phyloP scores from a whole-genome alignment of 1,284 basidiomycete genomes.

The Schizophyllum commune region DNA sequence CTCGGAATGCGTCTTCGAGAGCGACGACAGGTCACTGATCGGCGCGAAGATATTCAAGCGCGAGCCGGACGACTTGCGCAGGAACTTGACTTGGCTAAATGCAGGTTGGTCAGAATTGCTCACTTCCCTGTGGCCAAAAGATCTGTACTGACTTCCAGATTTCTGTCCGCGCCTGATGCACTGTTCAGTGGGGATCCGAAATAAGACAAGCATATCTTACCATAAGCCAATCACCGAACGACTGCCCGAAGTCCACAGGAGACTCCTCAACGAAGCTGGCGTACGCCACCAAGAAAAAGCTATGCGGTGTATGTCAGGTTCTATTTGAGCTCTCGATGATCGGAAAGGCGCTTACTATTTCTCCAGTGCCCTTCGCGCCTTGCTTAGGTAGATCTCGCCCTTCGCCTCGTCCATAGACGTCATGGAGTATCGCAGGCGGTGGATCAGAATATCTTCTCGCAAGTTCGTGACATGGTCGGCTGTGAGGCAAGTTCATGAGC shows the following conservation, averaged over 20 bases:
- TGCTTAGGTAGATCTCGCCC: slow-evolving; percentile 48
- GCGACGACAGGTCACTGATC: slow-evolving; percentile 74
- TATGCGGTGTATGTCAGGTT: slow-evolving; percentile 19
- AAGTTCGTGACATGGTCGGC: slow-evolving; percentile 84
- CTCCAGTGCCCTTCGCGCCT: slow-evolving; percentile 66
- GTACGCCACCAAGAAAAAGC: slow-evolving; percentile 94
- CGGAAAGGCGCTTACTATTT: slow-evolving; percentile 55
- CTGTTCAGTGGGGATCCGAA: slow-evolving; percentile 1
- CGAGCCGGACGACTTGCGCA: slow-evolving; percentile 73
- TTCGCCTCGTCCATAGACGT: slow-evolving; percentile 66
- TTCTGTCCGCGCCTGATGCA: slow-evolving; percentile 66
- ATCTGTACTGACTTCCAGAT: slow-evolving; percentile 88
- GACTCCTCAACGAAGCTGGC: slow-evolving; percentile 82
- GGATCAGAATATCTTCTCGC: slow-evolving; percentile 79
- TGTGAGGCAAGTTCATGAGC: slow-evolving; percentile 11
- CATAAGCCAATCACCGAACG: slow-evolving; percentile 85
- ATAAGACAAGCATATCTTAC: slow-evolving; percentile 28
- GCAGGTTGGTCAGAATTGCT: slow-evolving; percentile 1
- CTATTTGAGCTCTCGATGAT: neutral
- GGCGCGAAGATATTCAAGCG: slow-evolving; percentile 84
- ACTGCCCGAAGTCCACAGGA: slow-evolving; percentile 53
- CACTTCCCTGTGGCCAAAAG: no score
- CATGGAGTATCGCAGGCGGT: slow-evolving; percentile 81
- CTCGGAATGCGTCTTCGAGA: slow-evolving; percentile 61
- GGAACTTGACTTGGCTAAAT: slow-evolving; percentile 73